Base-by-base conservation (phyloP, 1,284 basidiomycete genomes). In the Entoloma clypeatum region DNA sequence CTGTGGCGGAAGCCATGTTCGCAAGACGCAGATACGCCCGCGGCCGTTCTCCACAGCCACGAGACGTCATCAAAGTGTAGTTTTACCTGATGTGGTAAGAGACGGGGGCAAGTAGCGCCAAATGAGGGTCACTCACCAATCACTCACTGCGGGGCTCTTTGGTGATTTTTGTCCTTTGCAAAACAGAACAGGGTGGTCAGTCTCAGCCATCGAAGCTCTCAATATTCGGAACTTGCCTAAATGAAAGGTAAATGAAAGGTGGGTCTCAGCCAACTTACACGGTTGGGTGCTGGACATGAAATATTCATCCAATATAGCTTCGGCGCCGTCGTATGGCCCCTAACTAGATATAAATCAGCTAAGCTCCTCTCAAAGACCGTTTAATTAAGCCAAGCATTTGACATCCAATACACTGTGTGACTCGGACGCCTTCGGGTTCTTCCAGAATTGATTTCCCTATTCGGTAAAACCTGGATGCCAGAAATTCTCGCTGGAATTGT, bases 121-220 rank as follows among this genome's bases (percentile, higher is more conserved):
- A 50, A 43, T 30, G 29, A 41, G 40, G 47, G 49, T 55, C 42
- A 74, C 74, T 49, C 66, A 79, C 83, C 69, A 56, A 70, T 71
- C 61, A 58, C 41, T 74, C 69, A 39, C 53, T 71, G 69, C 60
- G 85, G 71, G 24, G 79, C 79, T 53, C 75, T 71, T 34, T 61
- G 54, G 54, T 86, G 81, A 65, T 83, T 72, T 50, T 77, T 72
- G 56, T 82, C 76, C 59, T 79, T 85, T 23, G 83, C 81, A 55
- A 77, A 79, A 61, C 87, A 83, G 54, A 86, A 81, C 45, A 87
- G 67, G 54, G 87, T 75, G 51, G 83, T 83, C 50, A 89, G 65
- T 67, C 77, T 77, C 72, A 88, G 79, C 86, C 86, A 90, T 62
- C 83, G 77, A 59, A 89, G 74, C 62, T 88, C 81, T 62, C 86